These are phyloP conservation scores for Mucor circinelloides DNA, from an alignment of 371 early-diverging fungal genomes.

Conservation along the genomic window DNA sequence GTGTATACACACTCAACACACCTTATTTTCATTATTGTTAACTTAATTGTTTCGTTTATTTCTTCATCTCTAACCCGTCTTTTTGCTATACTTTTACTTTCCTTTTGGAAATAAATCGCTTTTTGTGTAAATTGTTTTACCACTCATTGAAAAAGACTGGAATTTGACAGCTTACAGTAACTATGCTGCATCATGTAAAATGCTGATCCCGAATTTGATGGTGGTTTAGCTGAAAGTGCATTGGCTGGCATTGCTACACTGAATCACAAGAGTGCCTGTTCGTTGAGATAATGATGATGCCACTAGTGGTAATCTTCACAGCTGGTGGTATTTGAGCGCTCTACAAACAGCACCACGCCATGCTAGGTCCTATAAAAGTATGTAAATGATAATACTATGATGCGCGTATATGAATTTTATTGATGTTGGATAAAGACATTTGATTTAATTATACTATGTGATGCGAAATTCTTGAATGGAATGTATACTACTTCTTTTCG, in stretches of 20 bases:
- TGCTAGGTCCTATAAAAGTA: too few relatives aligned
- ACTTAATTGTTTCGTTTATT: background rate
- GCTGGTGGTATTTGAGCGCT: too few relatives aligned
- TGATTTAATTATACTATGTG: background rate
- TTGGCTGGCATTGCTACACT: too few relatives aligned
- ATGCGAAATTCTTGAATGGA: background rate
- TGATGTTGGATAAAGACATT: background rate
- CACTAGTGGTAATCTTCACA: too few relatives aligned
- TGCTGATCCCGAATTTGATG: too few relatives aligned
- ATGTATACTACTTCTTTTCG: background rate
- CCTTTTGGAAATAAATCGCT: background rate
- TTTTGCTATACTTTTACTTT: background rate
- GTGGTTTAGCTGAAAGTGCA: too few relatives aligned
- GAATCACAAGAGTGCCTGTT: too few relatives aligned
- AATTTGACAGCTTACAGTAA: too few relatives aligned
- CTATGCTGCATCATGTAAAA: too few relatives aligned
- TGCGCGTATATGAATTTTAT: background rate
- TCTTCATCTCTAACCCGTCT: background rate
- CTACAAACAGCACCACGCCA: too few relatives aligned
- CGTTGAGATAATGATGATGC: too few relatives aligned
- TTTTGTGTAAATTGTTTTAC: background rate
- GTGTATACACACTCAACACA: background rate
- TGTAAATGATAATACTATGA: too few relatives aligned
- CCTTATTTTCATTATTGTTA: background rate
- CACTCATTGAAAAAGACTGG: background rate